Percentiles rank a stretch among this genome's conserved stretches.
phyloP scores from a whole-genome alignment of 2,329 filamentous ascomycete genomes.

The Claviceps citrina region DNA sequence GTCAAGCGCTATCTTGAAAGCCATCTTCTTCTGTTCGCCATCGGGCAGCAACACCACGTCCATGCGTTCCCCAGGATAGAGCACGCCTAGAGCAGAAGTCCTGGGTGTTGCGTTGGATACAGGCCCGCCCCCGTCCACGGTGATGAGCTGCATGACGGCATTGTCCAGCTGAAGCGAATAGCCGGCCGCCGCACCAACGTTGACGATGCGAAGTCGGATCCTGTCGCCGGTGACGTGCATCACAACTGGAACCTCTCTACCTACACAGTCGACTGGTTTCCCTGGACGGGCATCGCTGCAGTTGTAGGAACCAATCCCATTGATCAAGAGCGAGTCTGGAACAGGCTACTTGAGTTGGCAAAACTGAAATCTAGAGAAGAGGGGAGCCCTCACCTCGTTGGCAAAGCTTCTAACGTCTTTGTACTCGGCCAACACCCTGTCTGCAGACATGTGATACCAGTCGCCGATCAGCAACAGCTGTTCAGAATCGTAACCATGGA shows the following conservation, averaged over 20 bases:
- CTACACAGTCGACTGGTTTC: conserved; percentile 7
- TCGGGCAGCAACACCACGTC: conserved; percentile 4
- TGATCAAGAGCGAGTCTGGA: conserved; percentile 25
- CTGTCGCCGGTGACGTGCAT: conserved; percentile 5
- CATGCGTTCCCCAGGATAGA: conserved; percentile 13
- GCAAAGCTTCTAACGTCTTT: conserved; percentile 11
- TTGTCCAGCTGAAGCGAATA: conserved; percentile 7
- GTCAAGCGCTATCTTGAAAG: conserved; percentile 6
- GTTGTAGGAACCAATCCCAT: conserved; percentile 16
- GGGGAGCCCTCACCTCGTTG: conserved; percentile 6
- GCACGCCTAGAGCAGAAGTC: conserved; percentile 8
- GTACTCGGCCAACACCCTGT: conserved; percentile 12
- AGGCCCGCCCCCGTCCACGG: conserved; percentile 9
- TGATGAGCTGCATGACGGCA: conserved; percentile 8
- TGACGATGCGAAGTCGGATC: conserved; percentile 9
- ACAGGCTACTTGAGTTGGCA: conserved; percentile 19
- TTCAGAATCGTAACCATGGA: conserved; percentile 17
- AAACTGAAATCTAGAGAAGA: neutral
- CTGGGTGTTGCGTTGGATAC: conserved; percentile 5
- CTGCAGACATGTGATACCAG: conserved; percentile 23
- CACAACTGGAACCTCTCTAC: conserved; percentile 3
- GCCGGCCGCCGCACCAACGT: conserved; percentile 9
- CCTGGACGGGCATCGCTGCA: conserved; percentile 10
- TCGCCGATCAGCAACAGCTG: conserved; percentile 24
- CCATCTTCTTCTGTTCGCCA: too few species aligned